A percentile compares a stretch with the other conserved stretches of the same genome.
Evolutionary conservation across 176 grass and related monocot genomes (phyloP).

Genomic region (Avena eriantha): DNA sequence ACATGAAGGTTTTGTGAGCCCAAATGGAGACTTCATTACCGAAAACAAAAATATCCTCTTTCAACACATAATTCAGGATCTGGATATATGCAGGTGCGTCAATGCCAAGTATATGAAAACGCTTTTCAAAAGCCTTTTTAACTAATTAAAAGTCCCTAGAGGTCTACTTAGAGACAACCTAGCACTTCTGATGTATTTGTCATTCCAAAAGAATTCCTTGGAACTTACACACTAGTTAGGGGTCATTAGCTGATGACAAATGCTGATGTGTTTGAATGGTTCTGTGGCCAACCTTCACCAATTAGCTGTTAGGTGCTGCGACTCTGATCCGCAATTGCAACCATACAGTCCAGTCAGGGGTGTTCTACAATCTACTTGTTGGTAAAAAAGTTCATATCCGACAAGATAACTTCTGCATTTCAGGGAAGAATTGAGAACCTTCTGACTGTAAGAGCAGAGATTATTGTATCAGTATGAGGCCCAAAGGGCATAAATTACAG

Average conservation of each 20-base stretch:
- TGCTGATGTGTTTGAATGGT: not conserved
- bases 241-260: not conserved
- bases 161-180: not conserved
- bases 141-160: not conserved
- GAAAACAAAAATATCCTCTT: conserved; percentile 13
- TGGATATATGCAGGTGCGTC: conserved; percentile 31
- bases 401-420: conserved; percentile 18
- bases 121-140: not conserved
- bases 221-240: not conserved
- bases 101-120: not conserved
- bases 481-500: conserved; percentile 12
- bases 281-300: not conserved
- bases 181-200: conserved; percentile 1
- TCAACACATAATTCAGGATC: conserved; percentile 18
- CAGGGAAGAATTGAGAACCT: conserved; percentile 17
- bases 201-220: not conserved
- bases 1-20: not conserved
- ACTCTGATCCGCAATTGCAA: not conserved
- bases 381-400: conserved; percentile 4
- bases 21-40: not conserved
- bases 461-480: not conserved
- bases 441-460: conserved; percentile 4
- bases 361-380: not conserved
- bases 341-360: not conserved
- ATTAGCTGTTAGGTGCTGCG: not conserved